phyloP scores from a whole-genome alignment of 805 yeast species.

The Brettanomyces naardenensis region DNA sequence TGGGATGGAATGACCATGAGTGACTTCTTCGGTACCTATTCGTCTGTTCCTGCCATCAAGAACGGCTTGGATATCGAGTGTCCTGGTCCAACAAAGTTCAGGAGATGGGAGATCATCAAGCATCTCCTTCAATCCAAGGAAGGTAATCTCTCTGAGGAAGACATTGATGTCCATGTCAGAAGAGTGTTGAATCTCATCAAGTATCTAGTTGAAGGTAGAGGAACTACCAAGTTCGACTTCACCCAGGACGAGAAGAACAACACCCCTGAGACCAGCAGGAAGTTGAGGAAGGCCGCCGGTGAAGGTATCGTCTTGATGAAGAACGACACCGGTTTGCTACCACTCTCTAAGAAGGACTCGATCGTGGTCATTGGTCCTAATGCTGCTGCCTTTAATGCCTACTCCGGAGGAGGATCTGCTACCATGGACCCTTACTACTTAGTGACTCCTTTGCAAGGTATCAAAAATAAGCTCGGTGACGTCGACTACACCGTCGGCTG shows the following conservation, averaged over 20 bases:
- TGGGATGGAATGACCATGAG: conserved; percentile 52
- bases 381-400: conserved; percentile 35
- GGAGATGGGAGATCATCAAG: conserved; percentile 2
- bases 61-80: conserved; percentile 59
- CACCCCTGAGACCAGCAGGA: conserved; percentile 36
- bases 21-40: conserved; percentile 58
- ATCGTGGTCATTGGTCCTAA: conserved; percentile 55
- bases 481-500: conserved; percentile 29
- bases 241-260: conserved; percentile 32
- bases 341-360: conserved; percentile 33
- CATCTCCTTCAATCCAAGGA: conserved; percentile 3
- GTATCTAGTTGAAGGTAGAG: conserved; percentile 26
- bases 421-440: conserved; percentile 23
- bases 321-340: conserved; percentile 39
- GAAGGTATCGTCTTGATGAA: conserved; percentile 51
- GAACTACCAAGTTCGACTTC: conserved; percentile 33
- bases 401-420: conserved; percentile 59
- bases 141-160: conserved; percentile 15
- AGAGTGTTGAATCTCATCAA: conserved; percentile 40
- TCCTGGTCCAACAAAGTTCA: conserved; percentile 40
- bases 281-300: conserved; percentile 37
- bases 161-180: conserved; percentile 41
- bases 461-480: conserved; percentile 16
- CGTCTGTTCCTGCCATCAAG: conserved; percentile 36
- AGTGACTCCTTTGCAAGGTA: conserved; percentile 11